Conservation (phyloP, 2,329 filamentous ascomycete species). For the Botrytis paeoniae region DNA sequence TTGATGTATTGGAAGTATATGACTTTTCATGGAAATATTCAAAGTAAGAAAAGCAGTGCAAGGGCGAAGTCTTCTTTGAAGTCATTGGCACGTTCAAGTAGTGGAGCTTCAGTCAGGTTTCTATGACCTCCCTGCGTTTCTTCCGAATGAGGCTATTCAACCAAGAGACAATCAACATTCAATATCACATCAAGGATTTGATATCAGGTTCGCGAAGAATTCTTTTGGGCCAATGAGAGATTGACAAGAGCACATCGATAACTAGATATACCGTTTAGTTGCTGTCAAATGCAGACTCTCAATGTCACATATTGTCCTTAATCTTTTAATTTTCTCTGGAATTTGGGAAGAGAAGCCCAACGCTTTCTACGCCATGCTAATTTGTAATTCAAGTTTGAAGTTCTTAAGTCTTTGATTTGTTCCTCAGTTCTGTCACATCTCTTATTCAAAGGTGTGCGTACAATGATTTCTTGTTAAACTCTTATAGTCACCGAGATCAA, state of each 20-base stretch:
- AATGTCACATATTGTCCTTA: background rate
- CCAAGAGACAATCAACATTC: background rate
- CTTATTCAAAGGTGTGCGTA: background rate
- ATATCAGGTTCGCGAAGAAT: background rate
- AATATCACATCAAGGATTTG: background rate
- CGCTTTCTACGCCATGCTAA: background rate
- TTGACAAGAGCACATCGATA: background rate
- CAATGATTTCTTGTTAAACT: background rate
- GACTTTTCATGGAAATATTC: background rate
- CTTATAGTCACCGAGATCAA: background rate
- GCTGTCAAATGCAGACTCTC: background rate
- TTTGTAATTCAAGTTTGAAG: background rate
- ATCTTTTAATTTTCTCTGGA: background rate
- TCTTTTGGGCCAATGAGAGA: background rate
- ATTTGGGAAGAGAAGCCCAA: fast-evolving
- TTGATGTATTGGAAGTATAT: background rate
- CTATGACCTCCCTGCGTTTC: no score
- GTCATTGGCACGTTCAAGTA: background rate
- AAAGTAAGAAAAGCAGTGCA: background rate
- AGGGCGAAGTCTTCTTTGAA: background rate
- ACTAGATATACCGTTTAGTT: background rate
- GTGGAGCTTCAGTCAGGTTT: background rate
- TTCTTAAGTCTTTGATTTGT: background rate
- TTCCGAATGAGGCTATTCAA: background rate
- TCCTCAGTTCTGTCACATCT: background rate